These are phyloP conservation scores for Yamadazyma takamatsuzukensis DNA, from an alignment of 805 yeast genomes.

Conservation along the genomic window DNA sequence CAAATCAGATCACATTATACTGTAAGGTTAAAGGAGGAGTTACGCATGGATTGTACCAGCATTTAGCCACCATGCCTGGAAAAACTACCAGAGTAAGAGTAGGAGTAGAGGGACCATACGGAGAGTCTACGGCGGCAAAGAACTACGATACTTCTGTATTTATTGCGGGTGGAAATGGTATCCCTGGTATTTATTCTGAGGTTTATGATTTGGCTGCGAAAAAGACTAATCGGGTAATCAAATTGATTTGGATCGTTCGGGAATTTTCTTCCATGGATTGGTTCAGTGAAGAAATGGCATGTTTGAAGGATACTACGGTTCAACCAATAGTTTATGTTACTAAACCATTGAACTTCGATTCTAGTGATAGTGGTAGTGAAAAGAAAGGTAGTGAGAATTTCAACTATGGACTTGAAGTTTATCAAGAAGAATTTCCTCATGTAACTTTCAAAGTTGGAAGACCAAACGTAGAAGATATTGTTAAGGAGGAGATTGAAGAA, in stretches of 20 bases:
- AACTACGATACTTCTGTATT: constrained; percentile 53
- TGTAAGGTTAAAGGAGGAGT: constrained; percentile 37
- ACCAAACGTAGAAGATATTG: constrained; percentile 42
- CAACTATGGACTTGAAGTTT: constrained; percentile 2
- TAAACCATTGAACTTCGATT: constrained; percentile 12
- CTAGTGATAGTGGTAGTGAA: constrained; percentile 4
- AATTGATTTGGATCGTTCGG: constrained; percentile 63
- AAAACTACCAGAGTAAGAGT: constrained; percentile 25
- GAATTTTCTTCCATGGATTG: constrained; percentile 46
- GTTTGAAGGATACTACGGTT: constrained; percentile 21
- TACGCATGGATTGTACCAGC: constrained; percentile 27
- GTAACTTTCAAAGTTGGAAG: constrained; percentile 43
- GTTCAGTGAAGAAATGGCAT: constrained; percentile 40
- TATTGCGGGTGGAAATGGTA: constrained; percentile 73
- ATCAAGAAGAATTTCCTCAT: constrained; percentile 20
- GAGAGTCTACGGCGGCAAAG: constrained; percentile 46
- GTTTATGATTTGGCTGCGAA: constrained; percentile 24
- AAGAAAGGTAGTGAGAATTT: constrained; percentile 6
- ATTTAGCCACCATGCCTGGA: constrained; percentile 25
- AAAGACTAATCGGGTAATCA: constrained; percentile 20
- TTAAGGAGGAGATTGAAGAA: constrained; percentile 32
- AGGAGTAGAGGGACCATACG: constrained; percentile 68
- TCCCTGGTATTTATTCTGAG: constrained; percentile 53
- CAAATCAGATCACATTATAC: constrained; percentile 23
- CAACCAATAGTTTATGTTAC: constrained; percentile 26